Percentiles rank a stretch among this genome's conserved stretches.
Evolutionary conservation across 371 early-diverging fungal genomes (phyloP).

Genomic region (Globomyces sp.): DNA sequence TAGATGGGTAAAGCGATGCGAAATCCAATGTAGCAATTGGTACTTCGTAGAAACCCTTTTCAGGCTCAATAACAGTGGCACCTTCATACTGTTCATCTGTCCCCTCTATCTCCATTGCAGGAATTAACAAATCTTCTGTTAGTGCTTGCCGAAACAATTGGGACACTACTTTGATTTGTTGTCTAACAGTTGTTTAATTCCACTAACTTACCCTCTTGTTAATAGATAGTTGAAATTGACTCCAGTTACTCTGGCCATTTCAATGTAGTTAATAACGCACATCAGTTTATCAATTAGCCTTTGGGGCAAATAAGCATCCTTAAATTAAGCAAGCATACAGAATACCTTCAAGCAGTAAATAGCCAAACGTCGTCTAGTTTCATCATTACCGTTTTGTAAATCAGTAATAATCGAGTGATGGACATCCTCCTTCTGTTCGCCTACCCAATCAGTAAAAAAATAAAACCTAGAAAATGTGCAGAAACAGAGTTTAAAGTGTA

Average conservation of each 20-base stretch:
- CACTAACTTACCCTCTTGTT: constrained; percentile 88
- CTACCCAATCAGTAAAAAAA: constrained; percentile 17
- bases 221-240: constrained; percentile 97
- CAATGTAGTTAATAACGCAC: constrained; percentile 96
- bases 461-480: constrained; percentile 78
- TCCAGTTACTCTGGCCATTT: constrained; percentile 97
- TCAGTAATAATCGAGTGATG: constrained; percentile 98
- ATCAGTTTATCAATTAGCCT: constrained; percentile 97
- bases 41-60: constrained; percentile 92
- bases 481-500: constrained; percentile 98
- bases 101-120: constrained; percentile 80
- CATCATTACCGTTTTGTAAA: constrained; percentile 91
- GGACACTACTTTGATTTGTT: constrained; percentile 89
- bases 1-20: constrained; percentile 99
- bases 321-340: no score
- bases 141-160: constrained; percentile 93
- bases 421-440: constrained; percentile 99
- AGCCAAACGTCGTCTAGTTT: constrained; percentile 96
- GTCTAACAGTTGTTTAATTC: background rate
- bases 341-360: constrained; percentile 88
- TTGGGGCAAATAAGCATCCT: constrained; percentile 98
- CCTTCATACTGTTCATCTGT: constrained; percentile 95
- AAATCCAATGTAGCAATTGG: constrained; percentile 99
- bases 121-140: constrained; percentile 87
- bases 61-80: constrained; percentile 99